These are phyloP conservation scores for Pulveroboletus frians DNA, from an alignment of 768 basidiomycete species.

Conservation along the genomic window DNA sequence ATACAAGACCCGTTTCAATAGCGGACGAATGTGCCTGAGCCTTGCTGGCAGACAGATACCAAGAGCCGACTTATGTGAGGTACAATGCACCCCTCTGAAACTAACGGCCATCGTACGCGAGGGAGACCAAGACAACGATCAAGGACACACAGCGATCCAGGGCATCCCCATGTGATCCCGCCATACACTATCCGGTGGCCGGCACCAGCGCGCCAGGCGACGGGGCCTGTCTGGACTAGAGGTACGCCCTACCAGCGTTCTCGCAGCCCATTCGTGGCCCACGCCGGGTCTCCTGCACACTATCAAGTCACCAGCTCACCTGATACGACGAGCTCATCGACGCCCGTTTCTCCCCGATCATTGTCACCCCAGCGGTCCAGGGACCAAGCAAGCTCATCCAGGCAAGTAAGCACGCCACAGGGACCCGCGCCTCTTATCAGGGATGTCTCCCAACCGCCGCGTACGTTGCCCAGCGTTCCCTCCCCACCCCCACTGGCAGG, in stretches of 20 bases:
- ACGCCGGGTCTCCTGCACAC: conserved; percentile 4
- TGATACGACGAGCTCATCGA: conserved; percentile 3
- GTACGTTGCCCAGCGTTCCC: conserved; percentile 10
- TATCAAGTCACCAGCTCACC: conserved; percentile 5
- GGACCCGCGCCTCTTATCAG: conserved; percentile 9
- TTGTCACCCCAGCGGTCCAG: conserved; percentile 16
- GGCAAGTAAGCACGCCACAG: conserved; percentile 19
- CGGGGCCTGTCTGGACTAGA: conserved; percentile 8
- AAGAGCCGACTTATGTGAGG: background rate
- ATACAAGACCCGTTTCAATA: background rate
- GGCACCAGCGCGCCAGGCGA: conserved; percentile 20
- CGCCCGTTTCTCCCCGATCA: conserved; percentile 16
- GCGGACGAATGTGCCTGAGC: background rate
- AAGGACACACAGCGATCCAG: conserved; percentile 23
- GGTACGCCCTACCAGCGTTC: conserved; percentile 3
- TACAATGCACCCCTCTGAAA: conserved; percentile 14
- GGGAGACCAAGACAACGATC: conserved; percentile 9
- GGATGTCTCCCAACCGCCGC: conserved; percentile 20
- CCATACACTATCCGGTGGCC: conserved; percentile 26
- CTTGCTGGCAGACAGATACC: background rate
- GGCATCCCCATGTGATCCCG: conserved; percentile 14
- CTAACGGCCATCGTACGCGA: conserved; percentile 4
- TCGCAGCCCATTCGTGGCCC: conserved; percentile 23
- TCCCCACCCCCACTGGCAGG: conserved; percentile 1
- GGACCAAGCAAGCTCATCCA: conserved; percentile 15